Base-by-base conservation (phyloP, 2,329 filamentous ascomycete genomes). In the Aspergillus pseudoterreus region DNA sequence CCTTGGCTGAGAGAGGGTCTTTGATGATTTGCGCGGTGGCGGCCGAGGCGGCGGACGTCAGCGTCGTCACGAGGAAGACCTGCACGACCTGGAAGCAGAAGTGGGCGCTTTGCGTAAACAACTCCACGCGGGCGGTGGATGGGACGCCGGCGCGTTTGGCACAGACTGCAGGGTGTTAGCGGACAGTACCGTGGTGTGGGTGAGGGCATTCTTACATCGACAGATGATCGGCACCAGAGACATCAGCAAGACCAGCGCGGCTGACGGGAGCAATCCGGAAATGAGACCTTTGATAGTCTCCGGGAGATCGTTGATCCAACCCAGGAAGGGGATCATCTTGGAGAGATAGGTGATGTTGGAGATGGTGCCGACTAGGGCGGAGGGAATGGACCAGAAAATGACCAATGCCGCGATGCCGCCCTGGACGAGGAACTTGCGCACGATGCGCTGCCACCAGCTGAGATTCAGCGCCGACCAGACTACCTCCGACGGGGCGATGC, bases 81-180 rank as follows among this genome's bases (percentile, higher is more conserved):
- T 97, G 92, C 10, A 96, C 81, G 36, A 97, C 85, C 51, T 76
- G 74, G 50, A 76, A 76, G 50, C 69, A 69, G 63, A 96, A 97
- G 76, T 96, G 96, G 56, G 86, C 87, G 59, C 89, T 94, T 67
- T 97, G 90, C 0, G 90, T 91, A 59, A 92, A 92, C 1, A 96
- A 78, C 69, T 99, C 94, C 11, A 95, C 86, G 6, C 86, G 81
- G 1, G 90, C 86, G 10, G 83, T 71, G 0, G 92, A 94, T 0
- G 91, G 90, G 54, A 91, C 87, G 27, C 92, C 92, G 17, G 88
- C 80, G 27, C 88, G 74, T 66, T 83, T 90, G 53, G 92, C 92
- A 63, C 88, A 87, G 32, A 87, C 83, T 87, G 49, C 38, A 39
- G 42, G 24, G 43, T 32, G 46, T 54, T 51, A 10, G 38, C 41